Percentiles rank a stretch among this genome's conserved stretches.
These are phyloP conservation scores for Cubamyces sp. DNA, from an alignment of 768 basidiomycete species.

Conservation along the genomic window DNA sequence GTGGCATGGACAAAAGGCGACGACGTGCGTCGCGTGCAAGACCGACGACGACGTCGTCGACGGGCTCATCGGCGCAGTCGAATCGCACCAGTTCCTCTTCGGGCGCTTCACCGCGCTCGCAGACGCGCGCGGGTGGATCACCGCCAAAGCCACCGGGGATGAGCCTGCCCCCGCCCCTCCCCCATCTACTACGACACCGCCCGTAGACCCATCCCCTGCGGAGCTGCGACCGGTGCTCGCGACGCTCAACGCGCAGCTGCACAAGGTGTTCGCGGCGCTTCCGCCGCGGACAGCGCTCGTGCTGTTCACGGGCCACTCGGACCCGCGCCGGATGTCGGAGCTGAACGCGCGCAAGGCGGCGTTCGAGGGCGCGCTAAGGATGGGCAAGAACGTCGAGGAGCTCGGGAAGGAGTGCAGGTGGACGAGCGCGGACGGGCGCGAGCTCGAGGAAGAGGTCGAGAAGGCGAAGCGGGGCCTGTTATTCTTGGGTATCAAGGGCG, in stretches of 20 bases:
- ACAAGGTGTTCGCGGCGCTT: conserved; percentile 63
- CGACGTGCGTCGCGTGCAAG: conserved; percentile 72
- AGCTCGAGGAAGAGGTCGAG: conserved; percentile 80
- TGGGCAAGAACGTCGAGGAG: conserved; percentile 60
- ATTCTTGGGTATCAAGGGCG: conserved; percentile 67
- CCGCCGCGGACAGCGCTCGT: conserved; percentile 83
- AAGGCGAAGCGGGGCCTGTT: conserved; percentile 80
- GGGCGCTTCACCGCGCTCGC: conserved; percentile 83
- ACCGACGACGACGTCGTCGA: conserved; percentile 79
- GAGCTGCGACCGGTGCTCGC: conserved; percentile 38
- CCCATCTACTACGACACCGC: conserved; percentile 5
- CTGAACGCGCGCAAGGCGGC: conserved; percentile 69
- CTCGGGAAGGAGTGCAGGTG: conserved; percentile 63
- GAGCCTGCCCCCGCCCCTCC: conserved; percentile 20
- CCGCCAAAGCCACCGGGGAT: conserved; percentile 53
- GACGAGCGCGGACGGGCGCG: conserved; percentile 76
- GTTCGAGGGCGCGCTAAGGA: conserved; percentile 70
- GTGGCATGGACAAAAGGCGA: conserved; percentile 87
- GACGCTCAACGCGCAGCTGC: conserved; percentile 64
- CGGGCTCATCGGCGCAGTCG: conserved; percentile 61
- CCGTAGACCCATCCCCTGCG: conserved; percentile 21
- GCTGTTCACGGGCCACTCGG: conserved; percentile 87
- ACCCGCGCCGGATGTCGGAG: conserved; percentile 79
- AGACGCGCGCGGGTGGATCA: conserved; percentile 81
- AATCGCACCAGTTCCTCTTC: conserved; percentile 80